A percentile compares a stretch with the other conserved stretches of the same genome.
phyloP scores from a whole-genome alignment of 108 stramenopile species.

The Aurantiochytrium sp. region DNA sequence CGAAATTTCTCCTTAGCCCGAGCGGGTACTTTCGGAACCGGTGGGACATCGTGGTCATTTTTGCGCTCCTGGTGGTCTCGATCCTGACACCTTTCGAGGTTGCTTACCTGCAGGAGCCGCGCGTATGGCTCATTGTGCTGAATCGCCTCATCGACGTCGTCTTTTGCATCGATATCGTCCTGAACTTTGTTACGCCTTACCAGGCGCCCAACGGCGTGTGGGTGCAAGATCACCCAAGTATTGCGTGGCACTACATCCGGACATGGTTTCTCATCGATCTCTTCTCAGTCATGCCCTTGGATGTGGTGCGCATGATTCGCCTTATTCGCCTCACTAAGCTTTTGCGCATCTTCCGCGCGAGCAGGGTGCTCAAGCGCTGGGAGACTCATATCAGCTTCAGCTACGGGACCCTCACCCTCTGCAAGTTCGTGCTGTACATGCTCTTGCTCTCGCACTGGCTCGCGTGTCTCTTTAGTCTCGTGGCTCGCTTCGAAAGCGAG shows the following conservation, averaged over 20 bases:
- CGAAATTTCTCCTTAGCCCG: not conserved
- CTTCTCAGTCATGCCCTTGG: not conserved
- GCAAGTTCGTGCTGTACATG: not conserved
- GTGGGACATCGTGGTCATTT: constrained; percentile 22
- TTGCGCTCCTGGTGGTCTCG: not conserved
- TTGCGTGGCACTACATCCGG: not conserved
- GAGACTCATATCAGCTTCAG: not conserved
- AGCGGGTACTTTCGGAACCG: not conserved
- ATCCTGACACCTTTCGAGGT: not conserved
- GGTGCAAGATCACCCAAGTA: not conserved
- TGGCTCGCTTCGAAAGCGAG: no score
- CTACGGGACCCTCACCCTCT: not conserved
- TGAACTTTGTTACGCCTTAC: constrained; percentile 22
- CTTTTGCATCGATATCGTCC: constrained; percentile 2
- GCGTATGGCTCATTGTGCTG: not conserved
- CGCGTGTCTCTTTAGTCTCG: not conserved
- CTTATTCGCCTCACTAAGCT: constrained; percentile 5
- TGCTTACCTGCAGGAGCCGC: not conserved
- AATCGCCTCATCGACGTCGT: constrained; percentile 1
- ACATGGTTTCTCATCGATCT: constrained; percentile 9
- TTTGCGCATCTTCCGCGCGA: constrained; percentile 17
- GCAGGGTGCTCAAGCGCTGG: constrained; percentile 11
- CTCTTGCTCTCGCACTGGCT: constrained; percentile 1
- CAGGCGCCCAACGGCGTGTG: not conserved
- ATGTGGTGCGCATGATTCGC: not conserved